Conservation (phyloP, 2,329 filamentous ascomycete species). For the Diaporthe velutina region DNA sequence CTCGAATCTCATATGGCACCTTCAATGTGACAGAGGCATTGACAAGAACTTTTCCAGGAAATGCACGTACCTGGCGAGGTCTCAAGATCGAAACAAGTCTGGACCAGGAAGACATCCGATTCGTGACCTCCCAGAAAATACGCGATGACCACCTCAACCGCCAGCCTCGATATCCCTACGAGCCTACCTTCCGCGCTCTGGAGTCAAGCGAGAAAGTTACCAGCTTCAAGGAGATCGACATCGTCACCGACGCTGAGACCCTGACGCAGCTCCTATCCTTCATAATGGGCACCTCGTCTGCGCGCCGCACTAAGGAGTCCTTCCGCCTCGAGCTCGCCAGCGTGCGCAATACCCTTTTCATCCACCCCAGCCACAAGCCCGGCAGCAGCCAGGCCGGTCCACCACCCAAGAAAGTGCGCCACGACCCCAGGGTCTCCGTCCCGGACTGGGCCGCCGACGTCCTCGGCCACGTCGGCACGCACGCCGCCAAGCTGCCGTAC, state of each 20-base stretch:
- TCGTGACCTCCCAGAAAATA: background rate
- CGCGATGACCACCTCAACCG: conserved; percentile 24
- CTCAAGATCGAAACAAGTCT: background rate
- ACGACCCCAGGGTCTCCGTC: background rate
- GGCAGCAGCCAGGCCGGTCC: conserved; percentile 28
- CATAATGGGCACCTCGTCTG: background rate
- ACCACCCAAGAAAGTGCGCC: background rate
- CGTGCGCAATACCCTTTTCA: conserved; percentile 33
- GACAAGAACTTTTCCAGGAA: background rate
- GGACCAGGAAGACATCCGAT: background rate
- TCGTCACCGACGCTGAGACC: conserved; percentile 32
- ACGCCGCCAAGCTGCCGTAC: background rate
- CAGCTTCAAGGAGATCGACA: conserved; percentile 23
- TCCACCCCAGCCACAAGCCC: conserved; percentile 1
- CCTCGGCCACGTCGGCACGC: background rate
- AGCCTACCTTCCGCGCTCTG: conserved; percentile 36
- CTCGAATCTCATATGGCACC: background rate
- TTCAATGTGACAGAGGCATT: background rate
- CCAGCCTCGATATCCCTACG: conserved; percentile 31
- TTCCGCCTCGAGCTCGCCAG: conserved; percentile 37
- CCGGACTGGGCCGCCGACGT: conserved; percentile 32
- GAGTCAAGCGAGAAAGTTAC: background rate
- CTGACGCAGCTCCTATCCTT: conserved; percentile 29
- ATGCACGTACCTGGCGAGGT: conserved; percentile 26
- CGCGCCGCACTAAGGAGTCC: background rate